Conservation (phyloP, 805 yeast genomes). For the Hanseniaspora valbyensis region DNA sequence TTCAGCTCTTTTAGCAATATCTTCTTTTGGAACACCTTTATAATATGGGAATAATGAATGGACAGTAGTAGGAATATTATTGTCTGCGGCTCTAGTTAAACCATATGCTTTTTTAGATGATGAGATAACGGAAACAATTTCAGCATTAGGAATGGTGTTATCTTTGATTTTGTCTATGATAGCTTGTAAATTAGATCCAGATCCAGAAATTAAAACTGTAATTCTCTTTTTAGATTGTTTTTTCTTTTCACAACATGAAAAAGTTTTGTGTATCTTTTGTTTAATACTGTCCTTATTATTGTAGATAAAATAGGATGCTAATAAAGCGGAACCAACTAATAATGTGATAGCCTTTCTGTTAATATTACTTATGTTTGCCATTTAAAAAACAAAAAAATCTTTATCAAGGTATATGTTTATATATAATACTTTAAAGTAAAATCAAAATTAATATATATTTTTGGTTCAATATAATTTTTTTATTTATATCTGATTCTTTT, state of each 20-base stretch:
- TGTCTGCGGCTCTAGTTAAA: constrained; percentile 60
- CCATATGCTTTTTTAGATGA: constrained; percentile 85
- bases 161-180: constrained; percentile 58
- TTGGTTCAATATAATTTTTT: too few relatives aligned
- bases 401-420: too few relatives aligned
- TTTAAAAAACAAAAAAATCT: too few relatives aligned
- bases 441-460: too few relatives aligned
- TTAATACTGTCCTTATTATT: neutral
- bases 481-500: too few relatives aligned
- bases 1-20: constrained; percentile 42
- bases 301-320: neutral
- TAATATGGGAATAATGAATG: constrained; percentile 68
- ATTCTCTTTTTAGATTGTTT: constrained; percentile 27
- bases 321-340: neutral
- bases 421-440: too few relatives aligned
- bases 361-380: neutral
- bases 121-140: constrained; percentile 55
- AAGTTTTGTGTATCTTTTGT: neutral
- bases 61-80: constrained; percentile 55
- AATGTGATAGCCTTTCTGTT: neutral
- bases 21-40: constrained; percentile 60
- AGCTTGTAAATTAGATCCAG: constrained; percentile 93
- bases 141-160: constrained; percentile 35
- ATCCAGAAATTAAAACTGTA: constrained; percentile 78
- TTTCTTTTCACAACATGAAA: neutral